Base-by-base conservation (phyloP, 805 yeast species). In the Tetrapisispora pingtungensis region DNA sequence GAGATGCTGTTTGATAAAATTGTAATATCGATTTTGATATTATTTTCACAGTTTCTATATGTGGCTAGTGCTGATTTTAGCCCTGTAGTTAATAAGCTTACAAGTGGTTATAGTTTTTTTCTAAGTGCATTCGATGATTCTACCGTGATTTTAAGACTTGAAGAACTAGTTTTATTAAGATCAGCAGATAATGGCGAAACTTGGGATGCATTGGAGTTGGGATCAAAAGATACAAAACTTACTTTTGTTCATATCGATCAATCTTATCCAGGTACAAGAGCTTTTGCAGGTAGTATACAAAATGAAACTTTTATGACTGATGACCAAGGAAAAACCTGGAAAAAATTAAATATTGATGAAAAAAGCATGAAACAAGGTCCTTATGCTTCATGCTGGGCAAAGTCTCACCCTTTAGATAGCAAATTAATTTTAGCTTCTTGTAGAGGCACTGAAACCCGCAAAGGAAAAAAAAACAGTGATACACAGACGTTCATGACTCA, bases 91-190 rank as follows among this genome's bases (percentile, higher is more conserved):
- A 44, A 43, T 7, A 42, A 40, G 34, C 22, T 45, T 19, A 36
- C 36, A 24, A 36, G 42, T 13, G 26, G 36, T 6, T 17, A 27
- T 15, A 31, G 41, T 5, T 50, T 41, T 42, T 27, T 24, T 33
- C 17, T 54, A n/a, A 39, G 33, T 15, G 45, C 52, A 3, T 75
- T 80, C 50, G 81, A 78, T 49, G 84, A 79, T 52, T 72, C 82
- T 0, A 53, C 73, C 0, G 67, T 65, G n/a, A 46, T 76, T 4
- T 41, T 79, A 26, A 53, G 53, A 7, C 46, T 66, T 22, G 55
- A 57, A 7, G 53, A 63, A 1, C 36, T 45, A 1, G 47, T 42
- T 3, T 43, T 76, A 1, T 58, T 53, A 10, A 53, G 67, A 8
- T 73, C 81, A 3, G 57, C 52, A 12, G 72, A 80, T 54, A 71